Conservation (phyloP, 805 yeast species). For the Cyberlindnera subsufficiens region DNA sequence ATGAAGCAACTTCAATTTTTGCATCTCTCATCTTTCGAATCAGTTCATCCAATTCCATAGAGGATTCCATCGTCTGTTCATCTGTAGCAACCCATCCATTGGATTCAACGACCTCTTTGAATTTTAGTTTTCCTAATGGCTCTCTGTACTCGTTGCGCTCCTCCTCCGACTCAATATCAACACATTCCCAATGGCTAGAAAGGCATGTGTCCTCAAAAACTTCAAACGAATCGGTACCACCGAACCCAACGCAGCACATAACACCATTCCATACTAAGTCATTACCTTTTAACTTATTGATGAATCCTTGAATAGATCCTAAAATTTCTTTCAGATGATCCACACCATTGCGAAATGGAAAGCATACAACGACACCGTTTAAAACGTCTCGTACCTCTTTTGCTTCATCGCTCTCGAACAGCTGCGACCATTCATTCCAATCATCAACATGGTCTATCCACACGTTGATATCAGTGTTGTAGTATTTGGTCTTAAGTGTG, state of each 20-base stretch:
- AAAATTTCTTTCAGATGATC: neutral
- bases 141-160: constrained; percentile 40
- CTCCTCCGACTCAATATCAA: constrained; percentile 26
- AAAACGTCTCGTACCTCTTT: constrained; percentile 25
- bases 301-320: neutral
- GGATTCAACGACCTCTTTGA: constrained; percentile 41
- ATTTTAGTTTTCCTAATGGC: constrained; percentile 34
- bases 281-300: neutral
- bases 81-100: constrained; percentile 37
- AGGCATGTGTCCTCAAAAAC: constrained; percentile 33
- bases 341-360: constrained; percentile 2
- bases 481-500: constrained; percentile 27
- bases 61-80: neutral
- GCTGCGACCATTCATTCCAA: constrained; percentile 27
- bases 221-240: constrained; percentile 21
- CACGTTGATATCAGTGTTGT: constrained; percentile 22
- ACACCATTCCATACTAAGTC: constrained; percentile 8
- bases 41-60: constrained; percentile 9
- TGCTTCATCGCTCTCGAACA: constrained; percentile 7
- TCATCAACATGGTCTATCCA: constrained; percentile 24
- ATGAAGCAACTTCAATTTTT: constrained; percentile 5
- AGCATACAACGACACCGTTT: constrained; percentile 23
- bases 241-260: constrained; percentile 23
- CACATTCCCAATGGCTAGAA: constrained; percentile 33
- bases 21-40: constrained; percentile 4